Evolutionary conservation across 306 rosid species (phyloP).

Genomic region (Carpinus viminea): DNA sequence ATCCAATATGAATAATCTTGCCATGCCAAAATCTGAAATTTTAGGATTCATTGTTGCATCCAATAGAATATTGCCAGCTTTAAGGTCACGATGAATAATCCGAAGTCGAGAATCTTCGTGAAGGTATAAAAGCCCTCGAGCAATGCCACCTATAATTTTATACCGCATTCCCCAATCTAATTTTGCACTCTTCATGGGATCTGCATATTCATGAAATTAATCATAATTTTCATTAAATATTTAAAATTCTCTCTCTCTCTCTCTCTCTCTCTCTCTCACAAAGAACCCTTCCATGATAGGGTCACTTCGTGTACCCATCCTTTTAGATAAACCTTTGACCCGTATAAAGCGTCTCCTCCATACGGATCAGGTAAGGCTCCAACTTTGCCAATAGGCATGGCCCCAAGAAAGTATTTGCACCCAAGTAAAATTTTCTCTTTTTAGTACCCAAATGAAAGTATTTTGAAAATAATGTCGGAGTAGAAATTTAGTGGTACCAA

Average conservation of each 20-base stretch:
- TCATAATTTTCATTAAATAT: neutral
- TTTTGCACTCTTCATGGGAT: constrained; percentile 18
- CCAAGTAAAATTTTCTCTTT: no score
- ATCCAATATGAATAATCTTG: no score
- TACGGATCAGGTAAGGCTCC: no score
- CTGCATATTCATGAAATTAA: constrained; percentile 19
- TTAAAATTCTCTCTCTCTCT: neutral
- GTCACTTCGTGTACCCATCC: no score
- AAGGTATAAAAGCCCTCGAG: constrained; percentile 45
- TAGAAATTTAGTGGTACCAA: constrained; percentile 32
- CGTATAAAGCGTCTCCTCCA: no score
- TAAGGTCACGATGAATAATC: constrained; percentile 45
- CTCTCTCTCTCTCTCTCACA: no score
- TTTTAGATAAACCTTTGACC: no score
- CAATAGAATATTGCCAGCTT: constrained; percentile 29
- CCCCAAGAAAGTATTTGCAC: no score
- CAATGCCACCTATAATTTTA: constrained; percentile 41
- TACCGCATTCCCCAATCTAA: constrained; percentile 38
- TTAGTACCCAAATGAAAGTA: neutral
- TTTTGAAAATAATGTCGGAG: constrained; percentile 5
- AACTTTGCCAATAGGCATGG: no score
- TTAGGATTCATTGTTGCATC: no score
- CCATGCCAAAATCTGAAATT: no score
- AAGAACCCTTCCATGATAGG: no score
- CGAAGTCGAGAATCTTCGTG: constrained; percentile 50